A percentile compares a stretch with the other conserved stretches of the same genome.
These are phyloP conservation scores for Astrothelium macrocarpum DNA, from an alignment of 495 filamentous ascomycete genomes.

Conservation along the genomic window DNA sequence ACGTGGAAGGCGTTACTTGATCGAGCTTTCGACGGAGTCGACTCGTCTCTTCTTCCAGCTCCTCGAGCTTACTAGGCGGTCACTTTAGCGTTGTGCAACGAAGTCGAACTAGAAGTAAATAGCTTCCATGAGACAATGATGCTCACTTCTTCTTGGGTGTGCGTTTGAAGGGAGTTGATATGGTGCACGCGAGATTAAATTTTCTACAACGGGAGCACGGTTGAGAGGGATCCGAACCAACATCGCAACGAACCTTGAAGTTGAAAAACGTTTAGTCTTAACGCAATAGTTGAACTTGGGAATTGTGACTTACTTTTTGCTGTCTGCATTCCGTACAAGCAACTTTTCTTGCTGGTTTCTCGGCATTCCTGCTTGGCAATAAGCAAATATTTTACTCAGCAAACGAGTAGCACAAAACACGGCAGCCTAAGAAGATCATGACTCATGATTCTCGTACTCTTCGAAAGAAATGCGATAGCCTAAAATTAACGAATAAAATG, in stretches of 20 bases:
- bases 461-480: background rate
- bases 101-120: background rate
- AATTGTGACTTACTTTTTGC: background rate
- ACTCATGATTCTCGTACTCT: background rate
- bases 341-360: background rate
- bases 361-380: background rate
- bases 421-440: background rate
- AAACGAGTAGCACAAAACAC: background rate
- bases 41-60: background rate
- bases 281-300: background rate
- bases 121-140: too few species aligned
- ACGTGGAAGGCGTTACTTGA: background rate
- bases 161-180: constrained; percentile 2
- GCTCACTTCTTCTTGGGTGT: background rate
- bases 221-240: background rate
- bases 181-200: background rate
- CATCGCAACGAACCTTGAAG: background rate
- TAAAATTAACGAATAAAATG: background rate
- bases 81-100: background rate
- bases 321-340: background rate
- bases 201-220: background rate
- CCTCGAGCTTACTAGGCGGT: background rate
- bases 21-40: background rate
- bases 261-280: too few species aligned
- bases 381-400: background rate